These are phyloP conservation scores for Plantago ovata DNA, from an alignment of 257 asterid genomes.

Conservation along the genomic window DNA sequence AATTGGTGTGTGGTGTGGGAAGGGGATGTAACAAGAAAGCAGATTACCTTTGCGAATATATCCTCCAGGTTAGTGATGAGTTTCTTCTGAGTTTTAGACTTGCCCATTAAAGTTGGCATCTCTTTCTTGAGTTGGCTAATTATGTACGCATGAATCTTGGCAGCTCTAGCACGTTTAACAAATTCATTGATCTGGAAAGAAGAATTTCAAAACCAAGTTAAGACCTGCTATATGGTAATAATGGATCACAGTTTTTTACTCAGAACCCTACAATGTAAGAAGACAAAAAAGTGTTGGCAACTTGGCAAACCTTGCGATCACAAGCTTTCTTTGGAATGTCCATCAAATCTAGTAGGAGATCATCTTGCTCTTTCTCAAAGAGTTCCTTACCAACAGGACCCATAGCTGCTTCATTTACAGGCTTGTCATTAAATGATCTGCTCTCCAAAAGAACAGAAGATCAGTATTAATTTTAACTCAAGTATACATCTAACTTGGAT, in stretches of 20 bases:
- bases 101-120: conserved; percentile 90
- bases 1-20: not conserved
- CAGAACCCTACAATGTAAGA: not conserved
- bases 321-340: conserved; percentile 96
- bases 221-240: too few relatives aligned
- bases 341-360: conserved; percentile 77
- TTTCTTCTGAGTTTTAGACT: conserved; percentile 62
- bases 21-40: not conserved
- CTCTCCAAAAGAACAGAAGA: not conserved
- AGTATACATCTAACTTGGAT: too few relatives aligned
- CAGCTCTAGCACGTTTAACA: conserved; percentile 95
- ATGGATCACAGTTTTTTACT: too few relatives aligned
- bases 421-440: conserved; percentile 91
- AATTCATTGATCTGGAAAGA: conserved; percentile 74
- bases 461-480: too few relatives aligned
- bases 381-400: conserved; percentile 85
- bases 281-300: not conserved
- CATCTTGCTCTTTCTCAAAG: conserved; percentile 92
- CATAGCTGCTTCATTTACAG: conserved; percentile 50
- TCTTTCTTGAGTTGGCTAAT: conserved; percentile 89
- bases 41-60: conserved; percentile 61
- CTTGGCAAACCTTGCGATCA: conserved; percentile 71
- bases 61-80: conserved; percentile 59
- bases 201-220: too few relatives aligned
- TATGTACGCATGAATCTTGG: conserved; percentile 87